Evolutionary conservation across 2,329 filamentous ascomycete genomes (phyloP).

Genomic region (Exophiala mesophila): DNA sequence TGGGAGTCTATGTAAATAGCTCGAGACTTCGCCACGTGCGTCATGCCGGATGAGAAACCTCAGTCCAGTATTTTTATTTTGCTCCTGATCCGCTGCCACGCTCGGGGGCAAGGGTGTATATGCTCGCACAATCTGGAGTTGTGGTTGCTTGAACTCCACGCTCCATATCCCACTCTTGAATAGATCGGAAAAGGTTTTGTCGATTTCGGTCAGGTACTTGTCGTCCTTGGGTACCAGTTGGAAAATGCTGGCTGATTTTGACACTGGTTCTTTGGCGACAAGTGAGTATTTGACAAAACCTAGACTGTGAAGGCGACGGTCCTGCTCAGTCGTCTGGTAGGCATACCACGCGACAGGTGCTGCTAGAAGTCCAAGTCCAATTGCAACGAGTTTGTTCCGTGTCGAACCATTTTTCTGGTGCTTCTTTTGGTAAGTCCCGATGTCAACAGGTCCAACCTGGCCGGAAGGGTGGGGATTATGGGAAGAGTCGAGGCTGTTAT

Average conservation of each 20-base stretch:
- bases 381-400: no score
- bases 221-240: slow-evolving; percentile 32
- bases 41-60: slow-evolving; percentile 76
- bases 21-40: slow-evolving; percentile 76
- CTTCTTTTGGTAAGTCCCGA: no score
- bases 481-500: no score
- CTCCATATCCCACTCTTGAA: slow-evolving; percentile 72
- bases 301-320: not conserved
- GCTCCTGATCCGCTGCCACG: slow-evolving; percentile 25
- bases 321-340: not conserved
- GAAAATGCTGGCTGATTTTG: slow-evolving; percentile 45
- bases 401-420: no score
- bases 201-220: slow-evolving; percentile 33
- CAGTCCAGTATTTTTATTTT: slow-evolving; percentile 43
- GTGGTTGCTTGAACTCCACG: slow-evolving; percentile 89
- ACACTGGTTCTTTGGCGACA: slow-evolving; percentile 40
- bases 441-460: no score
- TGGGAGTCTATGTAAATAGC: slow-evolving; percentile 65
- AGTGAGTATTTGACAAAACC: slow-evolving; percentile 39
- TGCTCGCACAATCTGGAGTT: slow-evolving; percentile 82
- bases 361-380: not conserved
- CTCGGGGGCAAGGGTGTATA: slow-evolving; percentile 78
- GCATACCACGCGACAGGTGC: not conserved
- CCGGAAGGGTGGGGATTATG: no score
- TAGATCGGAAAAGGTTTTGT: slow-evolving; percentile 33